These are phyloP conservation scores for Hemileia vastatrix DNA, from an alignment of 1,284 basidiomycete species.

Conservation along the genomic window DNA sequence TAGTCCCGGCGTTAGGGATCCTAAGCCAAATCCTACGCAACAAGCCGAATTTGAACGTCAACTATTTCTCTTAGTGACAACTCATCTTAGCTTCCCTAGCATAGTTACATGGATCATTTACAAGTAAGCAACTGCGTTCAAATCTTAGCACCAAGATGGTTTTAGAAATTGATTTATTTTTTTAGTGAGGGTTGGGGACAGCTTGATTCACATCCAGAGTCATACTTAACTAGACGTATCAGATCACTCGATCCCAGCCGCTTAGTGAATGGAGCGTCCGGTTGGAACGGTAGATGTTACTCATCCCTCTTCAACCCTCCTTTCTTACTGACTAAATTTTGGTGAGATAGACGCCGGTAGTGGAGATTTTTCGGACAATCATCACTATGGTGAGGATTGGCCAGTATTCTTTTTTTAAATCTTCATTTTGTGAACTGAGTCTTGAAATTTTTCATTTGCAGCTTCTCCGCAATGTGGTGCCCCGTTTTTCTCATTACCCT, in stretches of 20 bases:
- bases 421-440: no score
- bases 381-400: constrained; percentile 12
- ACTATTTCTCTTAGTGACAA: constrained; percentile 8
- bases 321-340: background rate
- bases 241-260: constrained; percentile 9
- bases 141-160: background rate
- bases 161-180: background rate
- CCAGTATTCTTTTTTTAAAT: background rate
- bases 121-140: constrained; percentile 4
- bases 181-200: constrained; percentile 22
- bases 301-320: background rate
- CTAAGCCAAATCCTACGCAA: constrained; percentile 4
- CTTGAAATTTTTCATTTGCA: background rate
- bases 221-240: constrained; percentile 1
- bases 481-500: constrained; percentile 5
- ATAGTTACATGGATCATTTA: constrained; percentile 16
- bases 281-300: constrained; percentile 8
- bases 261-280: constrained; percentile 7
- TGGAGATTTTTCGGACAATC: constrained; percentile 18
- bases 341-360: constrained; percentile 6
- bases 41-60: constrained; percentile 15
- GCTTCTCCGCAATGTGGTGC: constrained; percentile 18
- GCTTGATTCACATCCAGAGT: background rate
- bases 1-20: background rate
- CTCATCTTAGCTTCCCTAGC: constrained; percentile 8